phyloP scores from a whole-genome alignment of 2,329 filamentous ascomycete genomes.

The Aspergillus candidus region DNA sequence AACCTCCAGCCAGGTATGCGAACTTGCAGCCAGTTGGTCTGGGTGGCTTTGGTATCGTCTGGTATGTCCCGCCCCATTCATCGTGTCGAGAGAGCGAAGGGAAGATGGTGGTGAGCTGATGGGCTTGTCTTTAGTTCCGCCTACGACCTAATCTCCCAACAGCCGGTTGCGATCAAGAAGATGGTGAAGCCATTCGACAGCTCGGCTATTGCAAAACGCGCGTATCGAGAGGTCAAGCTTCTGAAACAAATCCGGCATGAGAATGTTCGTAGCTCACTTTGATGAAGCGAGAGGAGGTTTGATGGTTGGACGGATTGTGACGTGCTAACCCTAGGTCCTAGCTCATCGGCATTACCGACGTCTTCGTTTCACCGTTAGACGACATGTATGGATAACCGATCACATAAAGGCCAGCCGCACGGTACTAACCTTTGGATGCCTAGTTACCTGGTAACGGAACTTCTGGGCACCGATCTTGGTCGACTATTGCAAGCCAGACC shows the following conservation, averaged over 20 bases:
- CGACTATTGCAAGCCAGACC: constrained; percentile 88
- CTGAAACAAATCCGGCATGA: constrained; percentile 95
- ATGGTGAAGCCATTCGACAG: constrained; percentile 99
- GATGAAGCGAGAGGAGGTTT: constrained; percentile 11
- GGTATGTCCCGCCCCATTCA: constrained; percentile 51
- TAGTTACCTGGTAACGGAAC: constrained; percentile 96
- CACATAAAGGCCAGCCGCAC: constrained; percentile 21
- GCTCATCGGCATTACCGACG: constrained; percentile 97
- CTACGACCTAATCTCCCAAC: constrained; percentile 91
- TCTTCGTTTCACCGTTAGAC: constrained; percentile 97
- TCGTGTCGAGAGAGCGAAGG: constrained; percentile 1
- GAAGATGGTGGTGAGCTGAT: no score
- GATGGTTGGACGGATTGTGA: neutral
- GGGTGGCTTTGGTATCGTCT: constrained; percentile 96
- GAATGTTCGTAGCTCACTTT: constrained; percentile 59
- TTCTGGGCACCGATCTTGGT: constrained; percentile 93
- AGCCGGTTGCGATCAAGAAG: constrained; percentile 98
- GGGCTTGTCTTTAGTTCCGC: constrained; percentile 61
- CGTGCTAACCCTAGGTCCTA: constrained; percentile 27
- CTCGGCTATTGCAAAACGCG: constrained; percentile 90
- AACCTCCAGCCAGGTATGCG: constrained; percentile 64
- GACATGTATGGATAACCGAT: constrained; percentile 64
- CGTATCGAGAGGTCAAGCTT: constrained; percentile 94
- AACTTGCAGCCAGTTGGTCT: constrained; percentile 97
- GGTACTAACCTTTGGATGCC: constrained; percentile 12